Evolutionary conservation across 345 rosid genomes (phyloP), one percentile per base, ranked within the genome.

Genomic region (Linum tenue): DNA sequence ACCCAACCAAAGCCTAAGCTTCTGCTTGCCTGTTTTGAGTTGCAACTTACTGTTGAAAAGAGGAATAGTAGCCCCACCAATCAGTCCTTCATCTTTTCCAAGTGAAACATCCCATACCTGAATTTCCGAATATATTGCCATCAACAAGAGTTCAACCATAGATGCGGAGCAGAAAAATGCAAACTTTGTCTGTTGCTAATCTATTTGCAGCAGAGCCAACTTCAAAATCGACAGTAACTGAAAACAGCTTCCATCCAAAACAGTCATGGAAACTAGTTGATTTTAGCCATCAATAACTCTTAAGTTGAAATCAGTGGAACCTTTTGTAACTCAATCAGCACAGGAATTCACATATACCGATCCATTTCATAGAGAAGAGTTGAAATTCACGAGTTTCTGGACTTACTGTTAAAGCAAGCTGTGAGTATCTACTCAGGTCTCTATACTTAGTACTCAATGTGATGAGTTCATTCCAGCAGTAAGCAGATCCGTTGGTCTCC

Each of bases 41-140:
- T 94, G 97, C 83, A 73, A 79, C 71, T 94, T 94, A 65, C 79
- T 85, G 79, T 84, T 94, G 76, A 94, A 94, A 39, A 94, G 86
- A 78, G 86, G 89, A 70, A 90, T 78, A 2, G 96, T 88, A 37
- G 99, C 96, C 41, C 95, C 96, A 68, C 99, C 99, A 77, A 94
- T 80, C 72, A 90, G 70, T n/a, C 88, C 95, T 56, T 86, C 95
- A 63, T 82, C 88, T 79, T 88, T 83, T 55, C 85, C 95, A 62
- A 86, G 78, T 9, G 98, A 90, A 77, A 88, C 95, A 80, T 94
- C 97, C 96, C 92, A 86, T 22, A 90, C 99, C 99, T 94, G 60
- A 62, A 17, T 71, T 59, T 64, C 56, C 53, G 40, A 41, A 11
- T 16, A 74, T 56, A 69, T 56, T 40, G 59, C 35, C 63, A 59